Conservation (phyloP, 306 rosid genomes). For the Trifolium fragiferum region DNA sequence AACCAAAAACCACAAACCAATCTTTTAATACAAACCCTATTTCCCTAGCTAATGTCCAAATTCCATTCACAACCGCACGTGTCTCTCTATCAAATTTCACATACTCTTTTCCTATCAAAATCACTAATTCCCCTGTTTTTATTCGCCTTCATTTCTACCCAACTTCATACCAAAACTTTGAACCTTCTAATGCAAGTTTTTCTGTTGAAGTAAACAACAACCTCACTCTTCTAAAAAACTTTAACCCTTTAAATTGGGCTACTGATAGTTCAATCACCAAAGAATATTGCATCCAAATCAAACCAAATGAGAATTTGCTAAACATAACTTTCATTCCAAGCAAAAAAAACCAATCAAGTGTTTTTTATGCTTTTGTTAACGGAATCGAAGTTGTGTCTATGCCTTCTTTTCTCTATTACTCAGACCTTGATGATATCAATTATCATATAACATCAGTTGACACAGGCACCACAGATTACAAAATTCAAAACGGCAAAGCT, state of each 20-base stretch:
- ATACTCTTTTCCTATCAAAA: too few species aligned
- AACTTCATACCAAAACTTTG: too few species aligned
- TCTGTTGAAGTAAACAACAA: too few species aligned
- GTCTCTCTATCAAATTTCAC: too few species aligned
- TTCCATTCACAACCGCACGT: conserved; percentile 6
- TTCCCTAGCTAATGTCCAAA: too few species aligned
- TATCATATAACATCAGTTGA: background rate
- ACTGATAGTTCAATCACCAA: background rate
- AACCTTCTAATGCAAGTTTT: too few species aligned
- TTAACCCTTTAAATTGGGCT: conserved; percentile 31
- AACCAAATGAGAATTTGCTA: conserved; percentile 16
- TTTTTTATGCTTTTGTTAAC: conserved; percentile 49
- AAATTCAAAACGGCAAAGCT: background rate
- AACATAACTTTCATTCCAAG: conserved; percentile 52
- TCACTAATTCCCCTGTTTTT: too few species aligned
- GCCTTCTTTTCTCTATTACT: conserved; percentile 57
- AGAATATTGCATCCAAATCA: conserved; percentile 48
- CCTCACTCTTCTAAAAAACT: too few species aligned
- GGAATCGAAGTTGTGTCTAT: conserved; percentile 73
- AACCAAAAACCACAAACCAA: background rate
- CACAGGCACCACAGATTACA: background rate
- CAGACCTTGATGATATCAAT: background rate
- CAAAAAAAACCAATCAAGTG: background rate
- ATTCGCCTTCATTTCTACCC: too few species aligned
- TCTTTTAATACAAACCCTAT: background rate